Evolutionary conservation across 1,139 yeast genomes (phyloP), one percentile per base, ranked within the genome.

Genomic region (Scheffersomyces parashehatae): DNA sequence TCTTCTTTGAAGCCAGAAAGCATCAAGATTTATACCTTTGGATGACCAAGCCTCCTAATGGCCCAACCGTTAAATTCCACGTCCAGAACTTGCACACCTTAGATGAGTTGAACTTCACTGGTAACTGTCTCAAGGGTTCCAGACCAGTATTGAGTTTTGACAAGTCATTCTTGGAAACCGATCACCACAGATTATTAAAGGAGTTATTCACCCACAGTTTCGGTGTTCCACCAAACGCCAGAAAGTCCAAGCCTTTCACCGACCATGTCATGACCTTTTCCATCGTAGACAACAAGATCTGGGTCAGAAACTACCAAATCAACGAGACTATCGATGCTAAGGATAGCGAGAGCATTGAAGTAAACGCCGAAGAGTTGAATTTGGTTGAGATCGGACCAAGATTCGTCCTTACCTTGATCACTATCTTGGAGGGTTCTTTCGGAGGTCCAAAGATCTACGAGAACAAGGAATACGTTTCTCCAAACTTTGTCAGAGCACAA

Each of bases 371-470:
- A 50, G 88, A 86, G 53, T 67, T 87, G 49, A 82, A 88, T 30
- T 75, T 93, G 59, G 87, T 95, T 49, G 99, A 93, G 73, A 90
- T 93, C 55, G 99, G 99, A 3, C 99, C 99, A 42, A 81, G 99
- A 63, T 85, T 91, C 56, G 98, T 95, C 32, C 77, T 95, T 72
- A 93, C 99, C 3, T 83, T 88, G 54, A 91, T 93, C 55, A 85
- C 96, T 48, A 84, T 93, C 42, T 77, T 93, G 52, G 99, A 93
- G 69, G 99, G 99, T 39, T 89, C 98, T 2, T 95, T 93, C 60
- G 95, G 97, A 44, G 99, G 99, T 16, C 97, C 99, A 50, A 90
- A 93, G 76, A 89, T 93, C 53, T 93, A 88, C 70, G 99, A 93
- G 63, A 93, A 93, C 74, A 91, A 88, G 75, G 95, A 93, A 68